phyloP scores from a whole-genome alignment of 2,329 filamentous ascomycete species.

The Geosmithia morbida region DNA sequence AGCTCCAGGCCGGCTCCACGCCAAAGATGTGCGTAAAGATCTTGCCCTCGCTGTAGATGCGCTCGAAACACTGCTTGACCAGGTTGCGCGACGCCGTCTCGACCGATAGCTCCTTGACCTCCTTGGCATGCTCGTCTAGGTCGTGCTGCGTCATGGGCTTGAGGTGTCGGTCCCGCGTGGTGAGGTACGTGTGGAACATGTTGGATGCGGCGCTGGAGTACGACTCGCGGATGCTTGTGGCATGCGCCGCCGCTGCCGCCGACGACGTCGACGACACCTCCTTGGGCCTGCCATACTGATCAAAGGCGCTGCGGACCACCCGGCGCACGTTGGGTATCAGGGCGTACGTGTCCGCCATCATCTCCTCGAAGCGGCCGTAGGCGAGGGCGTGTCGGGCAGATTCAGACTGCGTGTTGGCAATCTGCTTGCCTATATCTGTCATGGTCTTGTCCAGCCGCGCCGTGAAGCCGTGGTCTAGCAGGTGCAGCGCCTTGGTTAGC shows the following conservation, averaged over 20 bases:
- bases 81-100: constrained; percentile 43
- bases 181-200: constrained; percentile 38
- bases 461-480: constrained; percentile 44
- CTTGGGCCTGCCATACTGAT: constrained; percentile 31
- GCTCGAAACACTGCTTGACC: constrained; percentile 45
- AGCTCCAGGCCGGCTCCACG: constrained; percentile 37
- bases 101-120: constrained; percentile 30
- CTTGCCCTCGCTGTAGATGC: constrained; percentile 37
- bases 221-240: constrained; percentile 10
- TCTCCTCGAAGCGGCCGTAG: constrained; percentile 45
- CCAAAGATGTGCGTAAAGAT: constrained; percentile 41
- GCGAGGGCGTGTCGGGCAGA: constrained; percentile 44
- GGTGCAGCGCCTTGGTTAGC: constrained; percentile 50
- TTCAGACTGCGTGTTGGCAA: constrained; percentile 39
- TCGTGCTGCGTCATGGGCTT: constrained; percentile 38
- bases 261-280: constrained; percentile 27
- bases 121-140: constrained; percentile 36
- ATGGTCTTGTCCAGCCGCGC: constrained; percentile 37
- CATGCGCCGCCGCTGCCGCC: background rate
- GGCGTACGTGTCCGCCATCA: constrained; percentile 40
- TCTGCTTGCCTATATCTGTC: constrained; percentile 37
- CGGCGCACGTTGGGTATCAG: constrained; percentile 41
- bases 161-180: constrained; percentile 37
- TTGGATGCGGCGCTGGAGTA: constrained; percentile 39
- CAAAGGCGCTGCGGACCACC: constrained; percentile 35